phyloP scores from a whole-genome alignment of 2,329 filamentous ascomycete genomes.

The Xylaria multiplex region DNA sequence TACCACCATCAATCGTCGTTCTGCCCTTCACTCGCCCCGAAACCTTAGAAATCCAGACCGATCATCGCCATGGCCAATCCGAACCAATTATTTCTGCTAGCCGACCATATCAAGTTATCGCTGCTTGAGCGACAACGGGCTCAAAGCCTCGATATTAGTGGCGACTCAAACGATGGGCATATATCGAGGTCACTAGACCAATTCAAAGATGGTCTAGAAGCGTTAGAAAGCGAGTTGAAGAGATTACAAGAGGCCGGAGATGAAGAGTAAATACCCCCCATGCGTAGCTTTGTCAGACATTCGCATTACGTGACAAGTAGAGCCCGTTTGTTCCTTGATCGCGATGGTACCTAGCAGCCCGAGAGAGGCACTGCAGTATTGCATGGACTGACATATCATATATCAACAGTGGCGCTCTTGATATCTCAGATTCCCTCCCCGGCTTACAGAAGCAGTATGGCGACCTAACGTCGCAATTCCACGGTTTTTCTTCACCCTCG shows the following conservation, averaged over 20 bases:
- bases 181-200: conserved; percentile 90
- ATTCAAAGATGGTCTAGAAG: conserved; percentile 80
- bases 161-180: conserved; percentile 85
- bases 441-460: conserved; percentile 78
- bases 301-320: background rate
- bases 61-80: conserved; percentile 62
- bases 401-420: conserved; percentile 56
- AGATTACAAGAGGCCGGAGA: conserved; percentile 72
- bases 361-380: too few species aligned
- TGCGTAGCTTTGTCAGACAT: conserved; percentile 8
- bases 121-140: conserved; percentile 91
- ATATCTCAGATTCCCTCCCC: conserved; percentile 71
- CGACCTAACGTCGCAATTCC: conserved; percentile 83
- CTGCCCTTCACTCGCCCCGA: conserved; percentile 14
- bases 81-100: conserved; percentile 88
- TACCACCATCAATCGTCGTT: background rate
- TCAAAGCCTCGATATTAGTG: conserved; percentile 79
- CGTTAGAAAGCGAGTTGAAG: conserved; percentile 71
- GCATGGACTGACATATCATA: conserved; percentile 20
- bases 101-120: conserved; percentile 96
- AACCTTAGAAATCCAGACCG: conserved; percentile 13
- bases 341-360: background rate
- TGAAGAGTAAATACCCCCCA: conserved; percentile 61
- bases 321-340: background rate
- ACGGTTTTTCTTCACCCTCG: conserved; percentile 67